Evolutionary conservation across 129 eudicot genomes (phyloP).

Genomic region (Flaveria sonorensis): DNA sequence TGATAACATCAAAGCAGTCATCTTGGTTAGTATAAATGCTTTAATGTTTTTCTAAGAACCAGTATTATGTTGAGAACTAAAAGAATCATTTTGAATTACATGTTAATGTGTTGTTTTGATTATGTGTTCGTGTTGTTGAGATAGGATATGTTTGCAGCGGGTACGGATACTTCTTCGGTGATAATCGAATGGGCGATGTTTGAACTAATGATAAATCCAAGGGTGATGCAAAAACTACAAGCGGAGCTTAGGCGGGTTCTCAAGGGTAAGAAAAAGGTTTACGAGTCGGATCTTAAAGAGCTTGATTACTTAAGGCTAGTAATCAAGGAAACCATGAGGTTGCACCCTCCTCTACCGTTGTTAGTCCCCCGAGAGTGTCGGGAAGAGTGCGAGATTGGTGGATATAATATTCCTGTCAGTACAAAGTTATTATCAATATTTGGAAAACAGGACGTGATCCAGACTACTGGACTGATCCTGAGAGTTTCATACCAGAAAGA

Average conservation of each 20-base stretch:
- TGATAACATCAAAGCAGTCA: conserved; percentile 9
- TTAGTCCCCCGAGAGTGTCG: conserved; percentile 5
- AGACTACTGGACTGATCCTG: not conserved
- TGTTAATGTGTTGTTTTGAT: not conserved
- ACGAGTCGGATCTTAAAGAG: not conserved
- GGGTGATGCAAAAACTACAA: not conserved
- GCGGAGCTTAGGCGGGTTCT: not conserved
- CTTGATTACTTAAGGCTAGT: not conserved
- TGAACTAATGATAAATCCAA: conserved; percentile 3
- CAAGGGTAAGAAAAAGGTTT: not conserved
- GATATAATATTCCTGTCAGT: not conserved
- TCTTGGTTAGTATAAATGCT: not conserved
- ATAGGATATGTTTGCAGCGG: not conserved
- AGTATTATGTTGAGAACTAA: no score
- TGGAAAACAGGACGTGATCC: not conserved
- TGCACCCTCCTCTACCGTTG: conserved; percentile 3
- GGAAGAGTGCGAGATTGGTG: not conserved
- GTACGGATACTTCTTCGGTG: conserved; percentile 5
- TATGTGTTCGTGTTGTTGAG: not conserved
- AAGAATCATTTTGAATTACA: no score
- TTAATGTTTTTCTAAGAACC: not conserved
- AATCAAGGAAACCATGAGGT: conserved; percentile 8
- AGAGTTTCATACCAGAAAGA: conserved; percentile 6
- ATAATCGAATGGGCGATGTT: not conserved
- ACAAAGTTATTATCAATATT: not conserved